Evolutionary conservation across 2,329 filamentous ascomycete genomes (phyloP).

Genomic region (Sarocladium oryzae): DNA sequence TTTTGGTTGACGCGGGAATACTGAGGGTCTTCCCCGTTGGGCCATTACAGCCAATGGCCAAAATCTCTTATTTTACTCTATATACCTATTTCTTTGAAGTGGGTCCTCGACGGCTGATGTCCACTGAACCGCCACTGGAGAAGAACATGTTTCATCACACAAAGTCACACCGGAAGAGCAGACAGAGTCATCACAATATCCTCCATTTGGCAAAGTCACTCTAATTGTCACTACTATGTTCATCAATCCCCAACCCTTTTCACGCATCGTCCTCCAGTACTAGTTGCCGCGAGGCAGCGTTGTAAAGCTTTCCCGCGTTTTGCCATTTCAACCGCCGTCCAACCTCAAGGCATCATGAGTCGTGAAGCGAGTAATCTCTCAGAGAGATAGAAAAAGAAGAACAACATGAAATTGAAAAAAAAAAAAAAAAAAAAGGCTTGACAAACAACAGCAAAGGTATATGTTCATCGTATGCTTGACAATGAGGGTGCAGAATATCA

Average conservation of each 20-base stretch:
- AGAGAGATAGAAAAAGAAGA: conserved; percentile 14
- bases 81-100: no score
- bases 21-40: conserved; percentile 52
- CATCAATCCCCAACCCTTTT: background rate
- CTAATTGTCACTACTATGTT: conserved; percentile 3
- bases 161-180: no score
- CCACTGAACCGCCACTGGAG: no score
- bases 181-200: no score
- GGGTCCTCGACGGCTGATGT: no score
- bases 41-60: conserved; percentile 53
- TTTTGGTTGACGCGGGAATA: conserved; percentile 40
- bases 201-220: background rate
- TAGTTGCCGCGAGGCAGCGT: conserved; percentile 43
- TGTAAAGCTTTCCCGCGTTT: conserved; percentile 23
- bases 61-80: conserved; percentile 15
- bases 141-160: no score
- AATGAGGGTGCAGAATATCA: conserved; percentile 8
- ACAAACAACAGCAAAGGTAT: conserved; percentile 1
- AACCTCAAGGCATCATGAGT: conserved; percentile 9
- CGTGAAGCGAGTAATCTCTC: conserved; percentile 13
- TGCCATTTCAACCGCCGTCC: conserved; percentile 16
- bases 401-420: conserved; percentile 3
- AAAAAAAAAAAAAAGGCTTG: conserved; percentile 6
- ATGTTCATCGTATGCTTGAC: conserved; percentile 8
- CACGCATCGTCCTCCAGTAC: conserved; percentile 20